phyloP scores from a whole-genome alignment of 2,329 filamentous ascomycete species.

The Microdochium nivale region DNA sequence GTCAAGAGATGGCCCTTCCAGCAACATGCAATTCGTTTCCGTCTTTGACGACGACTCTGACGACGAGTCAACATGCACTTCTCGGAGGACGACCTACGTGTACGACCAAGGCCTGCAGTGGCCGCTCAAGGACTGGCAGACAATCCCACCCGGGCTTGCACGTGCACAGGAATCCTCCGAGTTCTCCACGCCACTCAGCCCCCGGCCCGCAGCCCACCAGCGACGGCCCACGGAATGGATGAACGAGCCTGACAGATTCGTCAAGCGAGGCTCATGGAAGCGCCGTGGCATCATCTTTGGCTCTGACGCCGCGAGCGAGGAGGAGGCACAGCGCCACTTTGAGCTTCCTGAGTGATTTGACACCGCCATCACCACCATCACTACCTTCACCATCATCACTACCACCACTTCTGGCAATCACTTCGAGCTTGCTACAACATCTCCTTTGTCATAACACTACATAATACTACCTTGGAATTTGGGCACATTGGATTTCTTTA shows the following conservation, averaged over 20 bases:
- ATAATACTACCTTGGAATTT: too few species aligned
- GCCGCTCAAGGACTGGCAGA: constrained; percentile 24
- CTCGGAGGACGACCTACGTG: constrained; percentile 10
- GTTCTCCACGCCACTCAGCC: constrained; percentile 9
- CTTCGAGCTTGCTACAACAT: not conserved
- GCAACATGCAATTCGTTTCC: not conserved
- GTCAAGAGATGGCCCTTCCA: too few species aligned
- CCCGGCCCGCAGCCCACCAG: constrained; percentile 7
- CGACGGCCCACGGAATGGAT: constrained; percentile 17
- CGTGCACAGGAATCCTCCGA: constrained; percentile 9
- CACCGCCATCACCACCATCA: not conserved
- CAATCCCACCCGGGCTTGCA: constrained; percentile 15
- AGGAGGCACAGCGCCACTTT: constrained; percentile 18
- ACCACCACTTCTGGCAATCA: not conserved
- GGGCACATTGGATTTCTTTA: too few species aligned
- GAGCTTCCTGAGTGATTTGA: constrained; percentile 13
- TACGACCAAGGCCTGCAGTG: constrained; percentile 19
- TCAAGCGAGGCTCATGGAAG: constrained; percentile 24
- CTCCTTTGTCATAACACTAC: not conserved
- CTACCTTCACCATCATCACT: not conserved
- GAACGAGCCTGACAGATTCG: constrained; percentile 15
- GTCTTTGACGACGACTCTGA: not conserved
- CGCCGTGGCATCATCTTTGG: constrained; percentile 23
- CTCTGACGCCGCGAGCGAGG: constrained; percentile 12
- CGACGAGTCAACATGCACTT: not conserved